These are phyloP conservation scores for Luzula sylvatica DNA, from an alignment of 176 grass and related monocot genomes.

Conservation along the genomic window DNA sequence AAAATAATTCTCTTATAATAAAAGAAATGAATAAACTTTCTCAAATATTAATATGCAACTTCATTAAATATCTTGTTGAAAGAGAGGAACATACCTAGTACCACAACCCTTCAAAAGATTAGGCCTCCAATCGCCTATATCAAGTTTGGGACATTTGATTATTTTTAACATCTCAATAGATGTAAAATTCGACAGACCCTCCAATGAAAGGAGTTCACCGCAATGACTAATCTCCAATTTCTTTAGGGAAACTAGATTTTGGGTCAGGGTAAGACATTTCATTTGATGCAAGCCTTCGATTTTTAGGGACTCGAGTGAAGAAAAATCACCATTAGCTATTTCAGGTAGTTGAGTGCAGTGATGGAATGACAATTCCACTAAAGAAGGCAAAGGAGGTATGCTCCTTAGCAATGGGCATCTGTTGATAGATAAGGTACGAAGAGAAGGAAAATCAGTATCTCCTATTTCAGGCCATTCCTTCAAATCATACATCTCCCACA, in stretches of 20 bases:
- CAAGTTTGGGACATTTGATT: constrained; percentile 20
- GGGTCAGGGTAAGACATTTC: not conserved
- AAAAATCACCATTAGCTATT: constrained; percentile 11
- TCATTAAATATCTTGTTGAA: too few relatives aligned
- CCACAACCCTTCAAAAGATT: too few relatives aligned
- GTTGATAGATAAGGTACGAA: constrained; percentile 19
- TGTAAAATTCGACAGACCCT: not conserved
- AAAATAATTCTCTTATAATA: too few relatives aligned
- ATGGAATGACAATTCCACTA: constrained; percentile 21
- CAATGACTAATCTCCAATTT: constrained; percentile 25
- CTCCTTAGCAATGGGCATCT: constrained; percentile 15
- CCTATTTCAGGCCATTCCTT: constrained; percentile 17
- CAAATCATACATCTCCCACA: constrained; percentile 31
- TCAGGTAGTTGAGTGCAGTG: constrained; percentile 13
- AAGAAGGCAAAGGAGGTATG: not conserved
- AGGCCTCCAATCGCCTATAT: not conserved
- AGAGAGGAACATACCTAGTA: too few relatives aligned
- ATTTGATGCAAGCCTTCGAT: constrained; percentile 13
- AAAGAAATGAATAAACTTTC: too few relatives aligned
- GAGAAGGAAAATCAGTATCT: constrained; percentile 18
- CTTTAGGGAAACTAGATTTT: not conserved
- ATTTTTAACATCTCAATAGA: constrained; percentile 19
- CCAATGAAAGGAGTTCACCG: constrained; percentile 13
- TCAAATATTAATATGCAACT: too few relatives aligned
- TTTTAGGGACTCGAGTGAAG: constrained; percentile 6